Conservation (phyloP, 2,329 filamentous ascomycete species). For the Colletotrichum noveboracense region DNA sequence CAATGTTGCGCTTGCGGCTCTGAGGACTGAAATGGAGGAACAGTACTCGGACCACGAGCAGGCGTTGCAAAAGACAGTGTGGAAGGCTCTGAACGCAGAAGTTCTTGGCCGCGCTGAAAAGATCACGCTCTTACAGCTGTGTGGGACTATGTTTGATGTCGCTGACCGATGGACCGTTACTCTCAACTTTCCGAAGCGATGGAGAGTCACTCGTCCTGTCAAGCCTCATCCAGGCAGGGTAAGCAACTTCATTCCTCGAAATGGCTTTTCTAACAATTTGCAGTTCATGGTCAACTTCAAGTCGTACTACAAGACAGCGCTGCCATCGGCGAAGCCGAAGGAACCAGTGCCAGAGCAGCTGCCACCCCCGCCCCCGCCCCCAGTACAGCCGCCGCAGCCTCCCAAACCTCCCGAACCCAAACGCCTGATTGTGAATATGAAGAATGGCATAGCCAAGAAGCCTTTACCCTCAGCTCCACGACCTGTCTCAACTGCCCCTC, state of each 20-base stretch:
- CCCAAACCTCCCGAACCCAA: slow-evolving; percentile 29
- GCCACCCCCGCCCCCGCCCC: slow-evolving; percentile 24
- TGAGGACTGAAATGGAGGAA: slow-evolving; percentile 49
- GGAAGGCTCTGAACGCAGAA: slow-evolving; percentile 45
- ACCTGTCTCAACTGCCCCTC: neutral
- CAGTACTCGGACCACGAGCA: slow-evolving; percentile 41
- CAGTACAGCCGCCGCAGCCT: slow-evolving; percentile 18
- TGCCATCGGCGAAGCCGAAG: neutral
- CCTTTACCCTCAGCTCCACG: neutral
- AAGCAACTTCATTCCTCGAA: slow-evolving; percentile 20
- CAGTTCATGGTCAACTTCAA: slow-evolving; percentile 44
- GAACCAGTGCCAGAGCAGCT: neutral
- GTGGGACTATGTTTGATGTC: slow-evolving; percentile 52
- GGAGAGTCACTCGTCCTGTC: slow-evolving; percentile 41
- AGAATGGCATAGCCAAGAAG: slow-evolving; percentile 43
- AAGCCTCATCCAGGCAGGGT: slow-evolving; percentile 41
- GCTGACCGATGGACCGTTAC: slow-evolving; percentile 47
- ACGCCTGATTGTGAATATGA: slow-evolving; percentile 29
- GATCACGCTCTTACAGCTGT: slow-evolving; percentile 47
- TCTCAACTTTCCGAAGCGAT: slow-evolving; percentile 44
- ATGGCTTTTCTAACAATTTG: slow-evolving; percentile 17
- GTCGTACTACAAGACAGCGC: slow-evolving; percentile 37
- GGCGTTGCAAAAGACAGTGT: slow-evolving; percentile 46
- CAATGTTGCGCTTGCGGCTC: slow-evolving; percentile 54
- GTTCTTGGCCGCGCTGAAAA: slow-evolving; percentile 45